Conservation (phyloP, 257 asterid genomes). For the Solanum neorickii region DNA sequence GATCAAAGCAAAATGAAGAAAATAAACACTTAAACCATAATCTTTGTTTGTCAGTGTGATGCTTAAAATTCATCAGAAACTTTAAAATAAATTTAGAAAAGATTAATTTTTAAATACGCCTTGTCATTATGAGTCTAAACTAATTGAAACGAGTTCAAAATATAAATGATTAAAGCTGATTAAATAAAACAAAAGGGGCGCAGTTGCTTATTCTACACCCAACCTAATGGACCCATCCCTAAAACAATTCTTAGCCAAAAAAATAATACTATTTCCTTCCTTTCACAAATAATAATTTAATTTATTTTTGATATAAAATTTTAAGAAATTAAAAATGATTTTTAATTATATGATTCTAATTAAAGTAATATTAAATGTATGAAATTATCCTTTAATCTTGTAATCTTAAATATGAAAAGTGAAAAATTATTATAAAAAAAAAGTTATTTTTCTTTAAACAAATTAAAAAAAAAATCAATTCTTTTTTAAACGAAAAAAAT, state of each 20-base stretch:
- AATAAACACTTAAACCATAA: neutral
- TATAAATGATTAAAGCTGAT: neutral
- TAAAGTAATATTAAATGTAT: too few species aligned
- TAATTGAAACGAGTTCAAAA: neutral
- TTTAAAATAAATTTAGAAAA: neutral
- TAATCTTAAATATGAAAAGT: fast-evolving
- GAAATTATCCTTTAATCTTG: too few species aligned
- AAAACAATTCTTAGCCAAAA: neutral
- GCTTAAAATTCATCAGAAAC: fast-evolving
- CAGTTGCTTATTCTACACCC: neutral
- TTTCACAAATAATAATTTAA: too few species aligned
- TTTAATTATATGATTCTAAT: fast-evolving
- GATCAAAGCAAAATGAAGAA: neutral
- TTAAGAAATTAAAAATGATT: too few species aligned
- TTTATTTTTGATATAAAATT: fast-evolving
- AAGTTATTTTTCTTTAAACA: too few species aligned
- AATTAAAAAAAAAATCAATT: too few species aligned
- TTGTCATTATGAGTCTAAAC: too few species aligned
- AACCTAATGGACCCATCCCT: neutral
- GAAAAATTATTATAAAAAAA: too few species aligned
- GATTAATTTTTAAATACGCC: too few species aligned
- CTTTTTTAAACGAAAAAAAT: fast-evolving
- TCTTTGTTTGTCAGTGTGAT: neutral
- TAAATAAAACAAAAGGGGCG: neutral
- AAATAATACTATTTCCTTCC: fast-evolving